phyloP scores from a whole-genome alignment of 208 protist species.

The Leishmania aethiopica region DNA sequence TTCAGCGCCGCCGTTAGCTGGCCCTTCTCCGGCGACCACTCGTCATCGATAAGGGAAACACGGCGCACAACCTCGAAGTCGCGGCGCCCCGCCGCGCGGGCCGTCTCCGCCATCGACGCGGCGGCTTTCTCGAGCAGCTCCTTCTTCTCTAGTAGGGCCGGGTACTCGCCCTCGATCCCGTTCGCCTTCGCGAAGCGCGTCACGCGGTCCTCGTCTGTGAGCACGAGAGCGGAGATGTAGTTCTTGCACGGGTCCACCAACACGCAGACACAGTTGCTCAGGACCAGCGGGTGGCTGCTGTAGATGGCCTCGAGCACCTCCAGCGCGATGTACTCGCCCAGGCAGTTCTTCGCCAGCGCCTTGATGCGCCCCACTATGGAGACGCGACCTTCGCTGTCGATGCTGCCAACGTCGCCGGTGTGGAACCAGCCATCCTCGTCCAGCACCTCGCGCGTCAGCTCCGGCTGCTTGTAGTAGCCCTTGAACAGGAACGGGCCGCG shows the following conservation, averaged over 20 bases:
- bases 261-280: conserved; percentile 75
- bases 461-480: conserved; percentile 92
- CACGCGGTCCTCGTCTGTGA: conserved; percentile 47
- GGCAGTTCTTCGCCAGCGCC: conserved; percentile 91
- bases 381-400: conserved; percentile 50
- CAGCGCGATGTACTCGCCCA: conserved; percentile 93
- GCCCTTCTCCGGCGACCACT: conserved; percentile 87
- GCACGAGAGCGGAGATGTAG: conserved; percentile 57
- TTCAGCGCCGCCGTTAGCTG: conserved; percentile 78
- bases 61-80: conserved; percentile 61
- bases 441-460: conserved; percentile 83
- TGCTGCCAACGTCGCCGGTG: conserved; percentile 84
- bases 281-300: conserved; percentile 45
- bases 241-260: conserved; percentile 69
- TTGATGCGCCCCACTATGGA: conserved; percentile 89
- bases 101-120: conserved; percentile 39
- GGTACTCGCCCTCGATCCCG: conserved; percentile 34
- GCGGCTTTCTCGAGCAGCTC: conserved; percentile 33
- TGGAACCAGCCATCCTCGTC: conserved; percentile 88
- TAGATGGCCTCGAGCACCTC: conserved; percentile 87
- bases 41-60: conserved; percentile 53
- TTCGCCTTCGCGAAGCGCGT: conserved; percentile 46
- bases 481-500: conserved; percentile 84
- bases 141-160: conserved; percentile 36
- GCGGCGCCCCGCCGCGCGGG: conserved; percentile 32